Conservation (phyloP, 805 yeast species). For the Barnettozyma botsteinii region DNA sequence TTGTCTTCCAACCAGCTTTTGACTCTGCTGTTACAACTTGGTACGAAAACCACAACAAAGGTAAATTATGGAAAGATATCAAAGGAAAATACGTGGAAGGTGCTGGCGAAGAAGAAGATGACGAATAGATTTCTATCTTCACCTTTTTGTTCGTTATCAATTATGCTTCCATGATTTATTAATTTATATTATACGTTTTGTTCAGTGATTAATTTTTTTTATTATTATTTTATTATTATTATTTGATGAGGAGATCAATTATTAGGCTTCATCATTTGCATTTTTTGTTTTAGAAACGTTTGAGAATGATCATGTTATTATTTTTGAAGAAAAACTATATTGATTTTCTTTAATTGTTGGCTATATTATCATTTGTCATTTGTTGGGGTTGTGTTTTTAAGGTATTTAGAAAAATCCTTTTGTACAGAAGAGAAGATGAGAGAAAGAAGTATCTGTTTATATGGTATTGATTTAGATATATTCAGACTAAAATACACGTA, state of each 20-base stretch:
- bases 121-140: too few relatives aligned
- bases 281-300: not conserved
- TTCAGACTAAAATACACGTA: slow-evolving; percentile 6
- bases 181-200: not conserved
- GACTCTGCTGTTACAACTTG: slow-evolving; percentile 61
- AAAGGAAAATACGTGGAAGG: slow-evolving; percentile 52
- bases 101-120: slow-evolving; percentile 52
- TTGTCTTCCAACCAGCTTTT: slow-evolving; percentile 75
- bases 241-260: too few relatives aligned
- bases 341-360: too few relatives aligned
- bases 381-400: not conserved
- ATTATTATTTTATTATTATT: not conserved
- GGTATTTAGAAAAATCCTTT: too few relatives aligned
- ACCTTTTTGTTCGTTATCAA: too few relatives aligned
- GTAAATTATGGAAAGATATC: slow-evolving; percentile 82
- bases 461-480: too few relatives aligned
- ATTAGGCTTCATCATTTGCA: slow-evolving; percentile 2
- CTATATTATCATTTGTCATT: too few relatives aligned
- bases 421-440: slow-evolving; percentile 1
- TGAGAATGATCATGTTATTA: not conserved
- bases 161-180: slow-evolving; percentile 3
- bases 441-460: not conserved
- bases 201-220: not conserved
- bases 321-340: too few relatives aligned
- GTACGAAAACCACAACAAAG: slow-evolving; percentile 76